phyloP scores from a whole-genome alignment of 495 filamentous ascomycete genomes.

The Aspergillus indologenus region DNA sequence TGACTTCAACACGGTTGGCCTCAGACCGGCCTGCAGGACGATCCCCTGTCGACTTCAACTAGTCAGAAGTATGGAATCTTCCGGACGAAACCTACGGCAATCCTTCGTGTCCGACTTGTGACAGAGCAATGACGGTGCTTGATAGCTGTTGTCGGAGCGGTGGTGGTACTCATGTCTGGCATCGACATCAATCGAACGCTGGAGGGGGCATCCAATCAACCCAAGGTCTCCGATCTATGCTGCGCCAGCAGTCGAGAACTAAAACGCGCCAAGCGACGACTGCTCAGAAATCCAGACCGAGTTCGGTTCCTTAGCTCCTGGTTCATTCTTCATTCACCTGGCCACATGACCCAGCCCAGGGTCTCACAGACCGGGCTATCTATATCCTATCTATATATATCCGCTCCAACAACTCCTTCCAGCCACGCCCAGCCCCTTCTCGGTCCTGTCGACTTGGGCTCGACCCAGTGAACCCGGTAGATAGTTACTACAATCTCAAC shows the following conservation, averaged over 20 bases:
- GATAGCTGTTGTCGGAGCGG: too few relatives aligned
- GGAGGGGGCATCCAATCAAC: too few relatives aligned
- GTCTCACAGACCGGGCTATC: neutral
- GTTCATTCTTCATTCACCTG: neutral
- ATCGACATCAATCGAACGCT: too few relatives aligned
- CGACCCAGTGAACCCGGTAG: too few relatives aligned
- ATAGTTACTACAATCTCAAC: too few relatives aligned
- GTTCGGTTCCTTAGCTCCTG: neutral
- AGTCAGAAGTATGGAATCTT: neutral
- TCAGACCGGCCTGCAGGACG: neutral
- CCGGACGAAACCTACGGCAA: too few relatives aligned
- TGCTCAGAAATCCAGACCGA: neutral
- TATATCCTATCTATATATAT: neutral
- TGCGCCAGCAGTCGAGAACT: too few relatives aligned
- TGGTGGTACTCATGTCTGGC: too few relatives aligned
- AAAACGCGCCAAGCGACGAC: neutral
- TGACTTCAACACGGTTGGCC: constrained; percentile 19
- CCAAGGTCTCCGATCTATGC: too few relatives aligned
- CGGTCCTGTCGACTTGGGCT: neutral
- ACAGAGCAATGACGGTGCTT: too few relatives aligned
- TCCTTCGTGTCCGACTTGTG: too few relatives aligned
- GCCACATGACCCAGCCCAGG: neutral
- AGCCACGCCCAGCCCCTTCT: neutral
- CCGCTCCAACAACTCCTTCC: neutral
- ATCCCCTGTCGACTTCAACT: neutral